These are phyloP conservation scores for Amanita brunnescens DNA, from an alignment of 768 basidiomycete species.

Conservation along the genomic window DNA sequence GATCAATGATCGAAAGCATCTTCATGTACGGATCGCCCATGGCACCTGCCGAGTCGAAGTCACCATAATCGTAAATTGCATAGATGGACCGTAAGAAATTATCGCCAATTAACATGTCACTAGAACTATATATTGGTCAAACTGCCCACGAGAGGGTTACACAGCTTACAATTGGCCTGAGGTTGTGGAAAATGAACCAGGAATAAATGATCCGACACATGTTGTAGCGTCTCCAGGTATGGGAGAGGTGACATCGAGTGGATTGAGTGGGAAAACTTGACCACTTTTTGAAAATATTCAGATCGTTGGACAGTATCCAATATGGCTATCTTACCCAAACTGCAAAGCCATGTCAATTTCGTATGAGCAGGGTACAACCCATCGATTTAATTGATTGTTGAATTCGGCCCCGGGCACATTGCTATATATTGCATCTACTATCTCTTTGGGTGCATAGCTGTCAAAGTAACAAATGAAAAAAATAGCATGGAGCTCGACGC, in stretches of 20 bases:
- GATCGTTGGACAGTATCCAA: not conserved
- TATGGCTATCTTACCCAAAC: constrained; percentile 46
- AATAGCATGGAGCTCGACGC: not conserved
- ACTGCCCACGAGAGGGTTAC: not conserved
- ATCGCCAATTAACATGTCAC: constrained; percentile 80
- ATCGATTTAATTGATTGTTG: constrained; percentile 44
- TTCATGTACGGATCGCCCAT: constrained; percentile 77
- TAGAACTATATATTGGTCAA: constrained; percentile 18
- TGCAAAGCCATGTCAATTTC: constrained; percentile 78
- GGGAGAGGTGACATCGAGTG: constrained; percentile 60
- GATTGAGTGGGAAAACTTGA: constrained; percentile 71
- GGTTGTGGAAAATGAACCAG: constrained; percentile 48
- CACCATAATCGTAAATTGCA: constrained; percentile 78
- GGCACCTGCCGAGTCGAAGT: constrained; percentile 52
- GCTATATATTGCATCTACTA: constrained; percentile 65
- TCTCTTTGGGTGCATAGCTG: constrained; percentile 62
- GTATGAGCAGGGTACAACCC: constrained; percentile 63
- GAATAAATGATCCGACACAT: constrained; percentile 74
- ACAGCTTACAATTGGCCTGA: constrained; percentile 56
- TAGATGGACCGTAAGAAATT: constrained; percentile 79
- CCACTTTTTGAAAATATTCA: constrained; percentile 34
- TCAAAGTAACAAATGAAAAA: constrained; percentile 6
- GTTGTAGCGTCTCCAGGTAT: constrained; percentile 32
- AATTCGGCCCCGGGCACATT: constrained; percentile 54
- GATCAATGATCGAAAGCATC: constrained; percentile 60